Base-by-base conservation (phyloP, 805 yeast genomes). In the Barnettozyma salicaria region DNA sequence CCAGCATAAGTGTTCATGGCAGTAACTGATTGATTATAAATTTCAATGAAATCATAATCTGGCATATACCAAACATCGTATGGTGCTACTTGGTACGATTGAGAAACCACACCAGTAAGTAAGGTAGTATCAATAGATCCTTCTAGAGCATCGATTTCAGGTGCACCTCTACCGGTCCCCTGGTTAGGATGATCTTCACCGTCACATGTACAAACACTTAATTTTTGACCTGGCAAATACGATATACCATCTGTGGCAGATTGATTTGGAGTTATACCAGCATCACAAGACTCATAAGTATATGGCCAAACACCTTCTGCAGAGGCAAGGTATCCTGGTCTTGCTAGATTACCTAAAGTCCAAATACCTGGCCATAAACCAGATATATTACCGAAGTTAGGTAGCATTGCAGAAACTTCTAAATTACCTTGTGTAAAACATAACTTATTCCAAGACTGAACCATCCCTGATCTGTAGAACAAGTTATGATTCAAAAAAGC, bases 221-320 rank as follows among this genome's bases (percentile, higher is more conserved):
- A 56, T 40, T 58, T 56, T 44, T 69, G 74, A 11, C 74, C 75
- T 0, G 70, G 67, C 25, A 70, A 50, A 39, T 64, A 67, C 10
- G 68, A 61, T 7, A 70, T 59, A 5, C 75, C 75, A 48, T 70
- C 75, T 2, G 68, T 56, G 0, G 71, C 57, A 3, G 72, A 65
- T 47, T 69, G 75, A 41, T 69, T 69, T 4, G 74, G 62, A 2
- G 75, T 70, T 24, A 67, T 68, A 13, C 75, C 75, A 8, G 73
- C 67, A 52, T 70, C 75, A 49, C 75, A 70, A 7, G 64, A 48
- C 17, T 66, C 63, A 46, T 70, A 70, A 0, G 70, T 56, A 43
- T 69, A 70, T 1, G 75, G 74, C 75, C 75, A 70, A 18, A 68
- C 67, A 26, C 75, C 75, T 22, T 69, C 74, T 5, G 73, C 61